Conservation (phyloP, 2,329 filamentous ascomycete species). For the Aspergillus tamarii region DNA sequence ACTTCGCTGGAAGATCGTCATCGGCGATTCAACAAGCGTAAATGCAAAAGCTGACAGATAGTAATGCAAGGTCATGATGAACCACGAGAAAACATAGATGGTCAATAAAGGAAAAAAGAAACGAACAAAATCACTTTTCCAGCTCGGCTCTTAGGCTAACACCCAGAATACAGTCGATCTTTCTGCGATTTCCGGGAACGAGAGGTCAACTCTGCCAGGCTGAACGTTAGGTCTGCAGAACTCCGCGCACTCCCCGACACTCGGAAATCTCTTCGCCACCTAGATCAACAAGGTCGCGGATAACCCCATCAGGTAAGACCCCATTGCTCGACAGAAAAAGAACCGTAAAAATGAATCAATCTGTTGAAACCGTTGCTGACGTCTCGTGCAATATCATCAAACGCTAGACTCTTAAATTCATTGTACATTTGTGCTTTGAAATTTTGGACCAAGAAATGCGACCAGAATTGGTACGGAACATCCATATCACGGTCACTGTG, state of each 20-base stretch:
- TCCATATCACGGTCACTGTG: constrained; percentile 31
- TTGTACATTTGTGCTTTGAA: constrained; percentile 77
- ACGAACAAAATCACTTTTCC: constrained; percentile 42
- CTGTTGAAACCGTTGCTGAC: constrained; percentile 62
- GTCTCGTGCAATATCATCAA: constrained; percentile 62
- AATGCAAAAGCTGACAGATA: constrained; percentile 26
- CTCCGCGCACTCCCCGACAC: not conserved
- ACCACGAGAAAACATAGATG: constrained; percentile 20
- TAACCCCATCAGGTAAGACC: constrained; percentile 57
- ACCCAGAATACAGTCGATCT: constrained; percentile 58
- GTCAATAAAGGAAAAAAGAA: constrained; percentile 21
- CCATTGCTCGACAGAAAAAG: constrained; percentile 56
- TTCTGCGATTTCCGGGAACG: constrained; percentile 57
- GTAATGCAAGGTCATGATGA: constrained; percentile 29
- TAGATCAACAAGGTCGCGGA: constrained; percentile 59
- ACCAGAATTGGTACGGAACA: constrained; percentile 69
- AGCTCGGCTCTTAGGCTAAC: constrained; percentile 56
- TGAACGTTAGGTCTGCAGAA: constrained; percentile 51
- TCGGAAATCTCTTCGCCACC: constrained; percentile 42
- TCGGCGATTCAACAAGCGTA: constrained; percentile 27
- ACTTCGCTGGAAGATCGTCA: constrained; percentile 26
- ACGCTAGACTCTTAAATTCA: constrained; percentile 67
- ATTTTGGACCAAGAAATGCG: constrained; percentile 70
- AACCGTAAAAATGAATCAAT: constrained; percentile 65
- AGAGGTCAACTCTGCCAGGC: constrained; percentile 52